Conservation (phyloP, 1,284 basidiomycete genomes). For the Anthracocystis panici-leucophaei region DNA sequence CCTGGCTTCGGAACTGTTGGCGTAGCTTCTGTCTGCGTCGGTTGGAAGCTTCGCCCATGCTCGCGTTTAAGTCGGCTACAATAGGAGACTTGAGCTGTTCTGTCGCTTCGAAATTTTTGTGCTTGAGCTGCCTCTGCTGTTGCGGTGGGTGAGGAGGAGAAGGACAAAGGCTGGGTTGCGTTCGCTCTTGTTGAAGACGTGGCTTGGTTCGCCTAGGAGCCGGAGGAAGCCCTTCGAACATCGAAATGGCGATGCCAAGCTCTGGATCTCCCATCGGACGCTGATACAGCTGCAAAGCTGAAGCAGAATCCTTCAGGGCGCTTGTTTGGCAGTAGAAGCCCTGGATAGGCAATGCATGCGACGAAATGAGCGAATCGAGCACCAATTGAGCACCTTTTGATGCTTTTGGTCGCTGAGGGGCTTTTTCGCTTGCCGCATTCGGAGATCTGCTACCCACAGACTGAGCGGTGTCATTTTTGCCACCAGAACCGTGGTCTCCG, state of each 20-base stretch:
- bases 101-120: neutral
- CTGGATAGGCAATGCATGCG: slow-evolving; percentile 36
- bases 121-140: neutral
- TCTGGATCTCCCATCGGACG: neutral
- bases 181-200: too few relatives aligned
- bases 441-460: neutral
- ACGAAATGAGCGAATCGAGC: slow-evolving; percentile 40
- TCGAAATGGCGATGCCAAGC: neutral
- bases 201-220: too few relatives aligned
- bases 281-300: neutral
- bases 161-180: too few relatives aligned
- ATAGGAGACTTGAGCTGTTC: neutral
- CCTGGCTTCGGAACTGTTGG: slow-evolving; percentile 7
- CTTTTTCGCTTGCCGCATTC: neutral
- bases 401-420: neutral
- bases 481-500: too few relatives aligned
- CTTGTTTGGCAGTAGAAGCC: slow-evolving; percentile 37
- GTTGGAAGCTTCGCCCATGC: slow-evolving; percentile 9
- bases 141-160: neutral
- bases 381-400: slow-evolving; percentile 18
- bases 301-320: neutral
- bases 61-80: neutral
- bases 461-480: too few relatives aligned
- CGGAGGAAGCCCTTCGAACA: neutral
- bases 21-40: slow-evolving; percentile 4